Evolutionary conservation across 176 grass and related monocot species (phyloP).

Genomic region (Musa beccarii): DNA sequence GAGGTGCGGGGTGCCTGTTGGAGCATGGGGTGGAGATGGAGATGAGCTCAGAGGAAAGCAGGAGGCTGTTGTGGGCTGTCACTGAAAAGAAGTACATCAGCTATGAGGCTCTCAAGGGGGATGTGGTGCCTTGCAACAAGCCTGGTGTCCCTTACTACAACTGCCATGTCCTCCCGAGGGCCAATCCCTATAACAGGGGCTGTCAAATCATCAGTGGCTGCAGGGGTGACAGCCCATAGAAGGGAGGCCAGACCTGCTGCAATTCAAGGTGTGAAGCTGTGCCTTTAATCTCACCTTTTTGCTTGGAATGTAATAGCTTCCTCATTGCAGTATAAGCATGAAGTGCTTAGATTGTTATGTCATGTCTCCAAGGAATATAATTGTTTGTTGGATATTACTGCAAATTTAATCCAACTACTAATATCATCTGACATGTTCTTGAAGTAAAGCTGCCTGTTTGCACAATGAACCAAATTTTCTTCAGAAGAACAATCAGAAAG

Average conservation of each 20-base stretch:
- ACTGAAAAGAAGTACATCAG: constrained; percentile 65
- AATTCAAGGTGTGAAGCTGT: neutral
- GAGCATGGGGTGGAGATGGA: constrained; percentile 30
- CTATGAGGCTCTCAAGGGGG: constrained; percentile 72
- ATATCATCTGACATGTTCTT: neutral
- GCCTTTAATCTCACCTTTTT: too few relatives aligned
- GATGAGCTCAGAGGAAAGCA: constrained; percentile 44
- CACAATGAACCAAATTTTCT: neutral
- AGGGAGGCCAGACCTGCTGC: neutral
- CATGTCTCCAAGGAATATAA: neutral
- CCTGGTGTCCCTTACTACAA: constrained; percentile 93
- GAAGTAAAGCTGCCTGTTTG: neutral
- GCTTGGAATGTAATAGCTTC: neutral
- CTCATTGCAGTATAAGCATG: neutral
- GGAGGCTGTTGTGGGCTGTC: constrained; percentile 38
- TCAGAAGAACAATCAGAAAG: neutral
- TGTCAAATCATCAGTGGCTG: constrained; percentile 84
- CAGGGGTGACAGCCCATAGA: constrained; percentile 13
- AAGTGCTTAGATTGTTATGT: neutral
- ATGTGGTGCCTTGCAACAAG: constrained; percentile 66
- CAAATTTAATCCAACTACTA: neutral
- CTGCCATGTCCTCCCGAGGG: constrained; percentile 58
- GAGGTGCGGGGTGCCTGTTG: neutral
- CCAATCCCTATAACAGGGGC: constrained; percentile 70
- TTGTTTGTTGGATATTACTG: neutral